A percentile compares a stretch with the other conserved stretches of the same genome.
phyloP scores from a whole-genome alignment of 2,329 filamentous ascomycete genomes.

The Herpomyces periplanetae region DNA sequence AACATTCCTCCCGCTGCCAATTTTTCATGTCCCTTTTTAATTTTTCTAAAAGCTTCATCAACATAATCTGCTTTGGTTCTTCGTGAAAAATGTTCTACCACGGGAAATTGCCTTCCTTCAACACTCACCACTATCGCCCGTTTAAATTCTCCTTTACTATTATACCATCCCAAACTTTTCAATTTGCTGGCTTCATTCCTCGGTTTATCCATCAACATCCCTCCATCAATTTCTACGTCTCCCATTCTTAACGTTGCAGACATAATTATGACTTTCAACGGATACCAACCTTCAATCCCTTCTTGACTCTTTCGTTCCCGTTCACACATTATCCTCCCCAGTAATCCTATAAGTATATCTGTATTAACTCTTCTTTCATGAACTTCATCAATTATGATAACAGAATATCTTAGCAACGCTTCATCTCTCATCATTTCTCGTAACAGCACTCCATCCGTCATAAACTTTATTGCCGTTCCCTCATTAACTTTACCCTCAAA shows the following conservation, averaged over 20 bases:
- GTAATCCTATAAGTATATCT: constrained; percentile 85
- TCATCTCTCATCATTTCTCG: constrained; percentile 73
- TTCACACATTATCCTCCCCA: constrained; percentile 60
- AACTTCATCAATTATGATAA: constrained; percentile 76
- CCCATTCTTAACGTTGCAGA: constrained; percentile 69
- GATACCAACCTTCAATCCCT: constrained; percentile 25
- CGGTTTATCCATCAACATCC: too few relatives aligned
- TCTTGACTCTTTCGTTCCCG: constrained; percentile 29
- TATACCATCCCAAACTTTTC: constrained; percentile 22
- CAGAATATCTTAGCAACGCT: constrained; percentile 52
- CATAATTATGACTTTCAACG: constrained; percentile 86
- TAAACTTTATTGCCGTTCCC: constrained; percentile 78
- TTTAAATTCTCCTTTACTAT: too few relatives aligned
- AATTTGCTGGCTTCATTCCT: too few relatives aligned
- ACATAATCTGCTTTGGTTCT: constrained; percentile 55
- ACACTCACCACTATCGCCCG: constrained; percentile 49
- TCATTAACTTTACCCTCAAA: constrained; percentile 50
- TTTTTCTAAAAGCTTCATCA: constrained; percentile 56
- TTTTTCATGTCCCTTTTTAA: constrained; percentile 52
- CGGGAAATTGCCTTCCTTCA: constrained; percentile 62
- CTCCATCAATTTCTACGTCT: too few relatives aligned
- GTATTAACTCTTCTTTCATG: constrained; percentile 93
- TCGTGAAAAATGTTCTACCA: constrained; percentile 56
- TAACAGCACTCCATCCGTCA: constrained; percentile 86
- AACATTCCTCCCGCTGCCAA: constrained; percentile 63